Base-by-base conservation (phyloP, 805 yeast species). In the Debaryomyces hansenii region DNA sequence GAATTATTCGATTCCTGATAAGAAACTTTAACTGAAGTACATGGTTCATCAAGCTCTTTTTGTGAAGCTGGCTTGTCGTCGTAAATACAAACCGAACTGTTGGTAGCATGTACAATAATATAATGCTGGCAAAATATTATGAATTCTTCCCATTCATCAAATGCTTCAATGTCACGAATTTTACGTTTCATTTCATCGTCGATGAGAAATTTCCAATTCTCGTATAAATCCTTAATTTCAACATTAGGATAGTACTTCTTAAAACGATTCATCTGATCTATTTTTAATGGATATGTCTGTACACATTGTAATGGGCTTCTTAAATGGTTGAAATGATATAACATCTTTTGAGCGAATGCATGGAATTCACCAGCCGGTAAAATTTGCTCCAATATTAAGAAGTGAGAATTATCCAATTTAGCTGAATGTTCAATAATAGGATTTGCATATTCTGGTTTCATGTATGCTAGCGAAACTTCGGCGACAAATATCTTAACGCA, bases 141-240 rank as follows among this genome's bases (percentile, higher is more conserved):
- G 51, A 87, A 87, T 62, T 87, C 96, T 64, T 87, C 96, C 80
- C 87, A 79, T 64, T 88, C 96, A 61, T 88, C 96, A 63, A 87
- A 88, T 3, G 79, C 78, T 59, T 87, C 95, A 16, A 85, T 71
- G 0, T 57, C 40, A 14, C 69, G 70, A 7, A 88, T 74, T 35
- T 63, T 60, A 0, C 45, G 37, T 53, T 77, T 79, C 5, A 66
- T 57, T 0, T 66, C 68, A 2, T 50, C 50, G 4, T 72, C 60
- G 1, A 83, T 66, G 16, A 75, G 60, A 7, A 66, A 52, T 2
- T 44, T 28, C 95, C 95, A 88, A 51, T 79, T 77, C 28, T 77
- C 77, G 45, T 76, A 70, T 53, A 88, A 65, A 56, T 85, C 80
- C 28, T 69, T 64, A 2, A 79, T 73, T 49, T 81, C 84, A 1